phyloP scores from a whole-genome alignment of 108 stramenopile genomes.

The Pseudonitzschia pungens region DNA sequence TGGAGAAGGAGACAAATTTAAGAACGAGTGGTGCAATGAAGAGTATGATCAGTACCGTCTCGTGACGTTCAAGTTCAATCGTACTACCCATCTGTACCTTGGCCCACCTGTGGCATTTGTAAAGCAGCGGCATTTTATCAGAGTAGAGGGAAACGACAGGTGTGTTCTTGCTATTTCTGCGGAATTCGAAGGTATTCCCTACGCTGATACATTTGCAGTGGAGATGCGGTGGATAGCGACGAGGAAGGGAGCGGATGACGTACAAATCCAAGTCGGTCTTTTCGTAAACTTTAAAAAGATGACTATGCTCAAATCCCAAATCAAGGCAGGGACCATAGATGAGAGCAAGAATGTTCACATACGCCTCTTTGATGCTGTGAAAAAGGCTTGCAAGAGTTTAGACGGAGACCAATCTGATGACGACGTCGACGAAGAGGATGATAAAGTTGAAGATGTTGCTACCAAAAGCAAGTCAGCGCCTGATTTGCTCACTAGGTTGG shows the following conservation, averaged over 20 bases:
- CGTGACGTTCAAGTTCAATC: conserved; percentile 67
- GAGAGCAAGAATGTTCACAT: conserved; percentile 70
- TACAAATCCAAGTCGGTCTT: conserved; percentile 73
- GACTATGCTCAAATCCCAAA: conserved; percentile 75
- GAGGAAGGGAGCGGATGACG: conserved; percentile 44
- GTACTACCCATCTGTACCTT: conserved; percentile 77
- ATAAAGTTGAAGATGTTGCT: conserved; percentile 18
- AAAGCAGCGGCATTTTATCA: conserved; percentile 73
- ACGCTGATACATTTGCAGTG: conserved; percentile 75
- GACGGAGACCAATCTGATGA: conserved; percentile 14
- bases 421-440: conserved; percentile 10
- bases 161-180: conserved; percentile 68
- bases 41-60: conserved; percentile 45
- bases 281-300: conserved; percentile 74
- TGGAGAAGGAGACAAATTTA: conserved; percentile 34
- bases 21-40: conserved; percentile 59
- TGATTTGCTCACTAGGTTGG: not conserved
- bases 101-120: conserved; percentile 82
- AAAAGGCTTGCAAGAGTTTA: conserved; percentile 35
- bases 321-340: conserved; percentile 58
- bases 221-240: conserved; percentile 82
- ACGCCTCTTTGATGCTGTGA: conserved; percentile 63
- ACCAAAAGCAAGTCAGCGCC: not conserved
- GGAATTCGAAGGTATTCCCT: conserved; percentile 83
- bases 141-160: conserved; percentile 61